Evolutionary conservation across 352 stramenopile genomes (phyloP), one percentile per base, ranked within the genome.

Genomic region (Bremia lactucae): DNA sequence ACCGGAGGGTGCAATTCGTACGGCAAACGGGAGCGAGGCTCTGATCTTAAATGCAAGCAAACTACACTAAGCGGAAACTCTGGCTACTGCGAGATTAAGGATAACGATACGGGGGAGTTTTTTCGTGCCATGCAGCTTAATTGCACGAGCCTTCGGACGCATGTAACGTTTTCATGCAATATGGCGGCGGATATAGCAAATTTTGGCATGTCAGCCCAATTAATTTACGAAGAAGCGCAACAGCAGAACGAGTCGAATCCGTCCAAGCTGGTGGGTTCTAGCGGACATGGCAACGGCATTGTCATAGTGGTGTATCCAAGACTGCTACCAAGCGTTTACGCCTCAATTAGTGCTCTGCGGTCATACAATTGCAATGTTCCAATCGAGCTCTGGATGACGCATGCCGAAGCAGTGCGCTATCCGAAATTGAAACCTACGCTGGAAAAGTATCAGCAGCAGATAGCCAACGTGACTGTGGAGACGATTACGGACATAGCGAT

Each of bases 51-150:
- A 28, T 88, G 76, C 48, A 50, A 68, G 11, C 43, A 77, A 39
- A 43, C 69, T 23, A 50, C 81, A 3, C 56, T 52, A 4, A 52
- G 59, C 11, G 62, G 60, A 33, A 44, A 65, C 2, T 68, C 71
- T 2, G 77, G 77, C 15, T 87, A 82, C 49, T 89, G 77, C 22
- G 69, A 87, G 38, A 31, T 89, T 29, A 10, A 68, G 15, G 74
- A 89, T 31, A 31, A 49, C 8, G 52, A 60, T 20, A 86, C 70
- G 6, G 59, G 64, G 29, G 64, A 83, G 46, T 55, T 65, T 25
- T 83, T 87, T 31, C 72, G 74, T 28, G 70, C 79, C 22, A 87
- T 87, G 77, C 61, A 82, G 31, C 66, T 77, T 10, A 69, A 72
- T 22, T 89, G 74, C 26, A 65, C 62, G 8, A 77, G 68, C 21